phyloP scores from a whole-genome alignment of 1,139 yeast species.

The Saccharomycopsis phalli region DNA sequence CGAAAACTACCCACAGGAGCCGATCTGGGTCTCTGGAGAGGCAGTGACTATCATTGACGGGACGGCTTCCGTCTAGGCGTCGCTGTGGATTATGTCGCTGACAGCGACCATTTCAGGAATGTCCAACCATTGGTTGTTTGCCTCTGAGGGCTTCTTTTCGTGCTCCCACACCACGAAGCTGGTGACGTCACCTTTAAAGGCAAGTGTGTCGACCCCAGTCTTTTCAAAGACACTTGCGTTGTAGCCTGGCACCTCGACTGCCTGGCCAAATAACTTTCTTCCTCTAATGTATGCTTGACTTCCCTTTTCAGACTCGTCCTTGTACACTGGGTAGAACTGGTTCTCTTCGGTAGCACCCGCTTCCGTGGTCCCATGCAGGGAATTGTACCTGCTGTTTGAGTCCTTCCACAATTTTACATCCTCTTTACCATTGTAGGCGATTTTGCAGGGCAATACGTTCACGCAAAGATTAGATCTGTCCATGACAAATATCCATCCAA shows the following conservation, averaged over 20 bases:
- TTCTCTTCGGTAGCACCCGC: slow-evolving; percentile 3
- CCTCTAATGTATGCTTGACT: slow-evolving; percentile 15
- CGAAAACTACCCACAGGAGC: slow-evolving; percentile 21
- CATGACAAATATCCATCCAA: no score
- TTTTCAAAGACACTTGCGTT: slow-evolving; percentile 5
- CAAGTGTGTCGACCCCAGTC: neutral
- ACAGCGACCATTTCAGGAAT: slow-evolving; percentile 14
- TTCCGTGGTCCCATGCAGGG: neutral
- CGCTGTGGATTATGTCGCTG: slow-evolving; percentile 11
- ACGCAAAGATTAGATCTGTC: slow-evolving; percentile 4
- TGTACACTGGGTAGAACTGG: slow-evolving; percentile 10
- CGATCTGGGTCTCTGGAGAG: slow-evolving; percentile 28
- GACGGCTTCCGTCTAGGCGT: neutral
- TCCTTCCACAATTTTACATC: slow-evolving; percentile 11
- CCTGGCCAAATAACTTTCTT: slow-evolving; percentile 17
- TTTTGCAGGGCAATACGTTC: slow-evolving; percentile 15
- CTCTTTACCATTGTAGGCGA: slow-evolving; percentile 7
- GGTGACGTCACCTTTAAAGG: slow-evolving; percentile 1
- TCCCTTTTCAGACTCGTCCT: neutral
- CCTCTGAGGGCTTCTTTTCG: slow-evolving; percentile 12
- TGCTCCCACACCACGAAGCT: slow-evolving; percentile 19
- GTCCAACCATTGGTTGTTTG: slow-evolving; percentile 20
- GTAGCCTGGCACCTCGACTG: slow-evolving; percentile 1
- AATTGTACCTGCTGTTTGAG: slow-evolving; percentile 7
- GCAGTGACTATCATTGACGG: slow-evolving; percentile 32